A percentile compares a stretch with the other conserved stretches of the same genome.
Evolutionary conservation across 768 basidiomycete species (phyloP).

Genomic region (Lactifluus hygrophoroides): DNA sequence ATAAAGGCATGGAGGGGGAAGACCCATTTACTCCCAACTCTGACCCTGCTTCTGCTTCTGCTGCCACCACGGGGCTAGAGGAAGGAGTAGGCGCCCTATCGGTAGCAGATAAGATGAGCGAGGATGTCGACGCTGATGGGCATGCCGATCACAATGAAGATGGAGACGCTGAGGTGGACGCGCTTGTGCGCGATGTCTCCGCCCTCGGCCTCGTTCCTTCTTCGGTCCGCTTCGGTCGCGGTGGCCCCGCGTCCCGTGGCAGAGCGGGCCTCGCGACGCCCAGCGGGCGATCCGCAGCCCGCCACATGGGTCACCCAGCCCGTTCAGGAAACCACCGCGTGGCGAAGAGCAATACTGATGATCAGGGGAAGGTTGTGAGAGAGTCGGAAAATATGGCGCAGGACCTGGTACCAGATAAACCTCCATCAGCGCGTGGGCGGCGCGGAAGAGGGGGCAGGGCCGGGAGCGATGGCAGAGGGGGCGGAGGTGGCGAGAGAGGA

Average conservation of each 20-base stretch:
- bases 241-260: constrained; percentile 39
- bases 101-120: background rate
- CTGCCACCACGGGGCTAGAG: background rate
- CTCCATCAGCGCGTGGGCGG: background rate
- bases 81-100: background rate
- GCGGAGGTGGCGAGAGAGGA: background rate
- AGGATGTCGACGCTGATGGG: background rate
- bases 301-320: background rate
- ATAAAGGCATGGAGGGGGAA: constrained; percentile 4
- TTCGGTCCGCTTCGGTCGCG: constrained; percentile 66
- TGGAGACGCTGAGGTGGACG: constrained; percentile 33
- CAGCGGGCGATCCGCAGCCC: constrained; percentile 1
- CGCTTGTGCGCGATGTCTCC: constrained; percentile 39
- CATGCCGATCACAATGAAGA: background rate
- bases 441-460: constrained; percentile 10
- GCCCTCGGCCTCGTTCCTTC: constrained; percentile 55
- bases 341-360: background rate
- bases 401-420: background rate
- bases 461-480: constrained; percentile 3
- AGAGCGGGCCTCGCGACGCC: constrained; percentile 32
- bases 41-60: background rate
- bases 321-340: background rate
- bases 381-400: constrained; percentile 5
- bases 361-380: background rate
- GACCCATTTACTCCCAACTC: background rate